These are phyloP conservation scores for Penicillium soppii DNA, from an alignment of 495 filamentous ascomycete species.

Conservation along the genomic window DNA sequence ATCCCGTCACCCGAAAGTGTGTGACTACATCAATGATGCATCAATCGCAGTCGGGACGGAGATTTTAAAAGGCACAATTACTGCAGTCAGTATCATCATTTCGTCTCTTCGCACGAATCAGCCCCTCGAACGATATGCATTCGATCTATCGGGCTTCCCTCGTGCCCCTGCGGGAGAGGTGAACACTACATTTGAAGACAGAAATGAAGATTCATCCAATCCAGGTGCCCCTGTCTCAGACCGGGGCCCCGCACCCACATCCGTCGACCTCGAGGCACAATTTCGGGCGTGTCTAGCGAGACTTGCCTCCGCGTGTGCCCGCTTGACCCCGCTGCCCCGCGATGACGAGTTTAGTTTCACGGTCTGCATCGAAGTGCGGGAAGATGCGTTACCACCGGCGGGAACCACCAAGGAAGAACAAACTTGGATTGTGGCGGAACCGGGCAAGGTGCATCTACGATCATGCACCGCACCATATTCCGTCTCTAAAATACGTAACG, in stretches of 20 bases:
- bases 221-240: slow-evolving; percentile 35
- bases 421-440: slow-evolving; percentile 55
- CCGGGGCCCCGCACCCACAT: slow-evolving; percentile 34
- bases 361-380: slow-evolving; percentile 78
- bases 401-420: slow-evolving; percentile 55
- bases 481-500: slow-evolving; percentile 42
- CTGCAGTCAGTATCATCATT: slow-evolving; percentile 72
- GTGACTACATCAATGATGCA: slow-evolving; percentile 85
- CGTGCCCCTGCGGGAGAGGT: slow-evolving; percentile 51
- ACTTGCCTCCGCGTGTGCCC: slow-evolving; percentile 53
- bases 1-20: slow-evolving; percentile 85
- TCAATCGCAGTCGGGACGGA: slow-evolving; percentile 72
- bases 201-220: slow-evolving; percentile 44
- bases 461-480: slow-evolving; percentile 48
- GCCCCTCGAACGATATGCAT: slow-evolving; percentile 79
- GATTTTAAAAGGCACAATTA: slow-evolving; percentile 68
- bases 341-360: slow-evolving; percentile 78
- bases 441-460: slow-evolving; percentile 44
- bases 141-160: slow-evolving; percentile 78
- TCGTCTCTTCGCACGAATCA: slow-evolving; percentile 56
- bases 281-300: slow-evolving; percentile 60
- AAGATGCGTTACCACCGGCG: slow-evolving; percentile 72
- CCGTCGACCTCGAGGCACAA: slow-evolving; percentile 68
- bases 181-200: slow-evolving; percentile 53
- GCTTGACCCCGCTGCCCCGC: slow-evolving; percentile 62